Percentiles rank a stretch among this genome's conserved stretches.
These are phyloP conservation scores for Hymenoscyphus fructigenus DNA, from an alignment of 2,329 filamentous ascomycete species.

Conservation along the genomic window DNA sequence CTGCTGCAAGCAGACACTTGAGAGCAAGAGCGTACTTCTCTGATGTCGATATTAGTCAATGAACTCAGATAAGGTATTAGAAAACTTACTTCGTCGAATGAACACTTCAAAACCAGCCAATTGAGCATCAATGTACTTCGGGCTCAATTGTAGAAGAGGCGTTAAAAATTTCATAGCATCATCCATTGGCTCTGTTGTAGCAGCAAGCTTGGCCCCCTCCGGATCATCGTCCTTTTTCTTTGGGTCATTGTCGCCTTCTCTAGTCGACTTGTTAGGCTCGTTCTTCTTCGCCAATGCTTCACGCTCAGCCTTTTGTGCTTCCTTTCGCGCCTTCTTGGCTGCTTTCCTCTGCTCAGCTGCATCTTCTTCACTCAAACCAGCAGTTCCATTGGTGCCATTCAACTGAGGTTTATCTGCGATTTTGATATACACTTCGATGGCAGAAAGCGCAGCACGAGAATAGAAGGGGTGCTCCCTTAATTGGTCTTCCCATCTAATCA, in stretches of 20 bases:
- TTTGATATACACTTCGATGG: conserved; percentile 75
- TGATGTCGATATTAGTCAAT: conserved; percentile 41
- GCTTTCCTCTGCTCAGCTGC: conserved; percentile 79
- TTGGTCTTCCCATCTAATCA: conserved; percentile 94
- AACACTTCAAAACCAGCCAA: conserved; percentile 88
- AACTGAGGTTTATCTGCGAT: conserved; percentile 73
- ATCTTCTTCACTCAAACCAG: conserved; percentile 49
- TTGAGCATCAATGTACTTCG: conserved; percentile 79
- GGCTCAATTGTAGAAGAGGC: conserved; percentile 79
- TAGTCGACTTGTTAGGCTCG: conserved; percentile 73
- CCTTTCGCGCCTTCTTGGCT: conserved; percentile 85
- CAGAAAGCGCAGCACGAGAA: conserved; percentile 76
- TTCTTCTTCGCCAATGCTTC: conserved; percentile 80
- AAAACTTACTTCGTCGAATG: conserved; percentile 70
- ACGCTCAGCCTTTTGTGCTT: conserved; percentile 70
- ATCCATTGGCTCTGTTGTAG: conserved; percentile 77
- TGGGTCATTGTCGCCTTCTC: conserved; percentile 58
- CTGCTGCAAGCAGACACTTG: conserved; percentile 76
- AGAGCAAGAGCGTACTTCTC: conserved; percentile 87
- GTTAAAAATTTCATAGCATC: conserved; percentile 85
- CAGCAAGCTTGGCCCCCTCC: conserved; percentile 73
- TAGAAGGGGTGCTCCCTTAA: conserved; percentile 93
- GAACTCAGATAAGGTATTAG: background rate
- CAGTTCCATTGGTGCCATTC: conserved; percentile 61
- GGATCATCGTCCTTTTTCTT: conserved; percentile 94